These are phyloP conservation scores for Torulaspora pretoriensis DNA, from an alignment of 1,139 yeast genomes.

Conservation along the genomic window DNA sequence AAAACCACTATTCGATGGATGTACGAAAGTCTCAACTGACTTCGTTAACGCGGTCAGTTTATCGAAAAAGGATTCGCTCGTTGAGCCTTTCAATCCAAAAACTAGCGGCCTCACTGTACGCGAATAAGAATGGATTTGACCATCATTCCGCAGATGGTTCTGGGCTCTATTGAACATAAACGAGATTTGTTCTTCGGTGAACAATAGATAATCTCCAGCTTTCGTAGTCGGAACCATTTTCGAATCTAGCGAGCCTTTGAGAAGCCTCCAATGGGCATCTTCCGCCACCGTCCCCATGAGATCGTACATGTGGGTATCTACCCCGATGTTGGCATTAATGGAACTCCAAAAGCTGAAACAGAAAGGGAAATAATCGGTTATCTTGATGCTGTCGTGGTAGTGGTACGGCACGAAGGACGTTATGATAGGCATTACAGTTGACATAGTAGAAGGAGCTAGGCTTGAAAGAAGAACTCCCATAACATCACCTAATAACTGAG, in stretches of 20 bases:
- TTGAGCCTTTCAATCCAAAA: slow-evolving; percentile 57
- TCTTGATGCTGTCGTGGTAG: slow-evolving; percentile 27
- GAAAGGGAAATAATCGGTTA: slow-evolving; percentile 52
- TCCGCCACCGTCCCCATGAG: slow-evolving; percentile 61
- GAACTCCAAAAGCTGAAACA: slow-evolving; percentile 73
- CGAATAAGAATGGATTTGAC: slow-evolving; percentile 51
- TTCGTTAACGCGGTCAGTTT: slow-evolving; percentile 54
- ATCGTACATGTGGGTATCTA: slow-evolving; percentile 65
- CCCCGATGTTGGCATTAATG: slow-evolving; percentile 51
- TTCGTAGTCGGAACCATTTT: slow-evolving; percentile 33
- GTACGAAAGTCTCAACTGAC: slow-evolving; percentile 78
- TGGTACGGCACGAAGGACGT: slow-evolving; percentile 49
- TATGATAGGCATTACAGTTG: slow-evolving; percentile 54
- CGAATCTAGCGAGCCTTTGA: slow-evolving; percentile 20
- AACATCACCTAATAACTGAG: slow-evolving; percentile 32
- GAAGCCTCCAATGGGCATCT: slow-evolving; percentile 39
- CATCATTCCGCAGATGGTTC: slow-evolving; percentile 48
- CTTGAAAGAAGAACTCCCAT: slow-evolving; percentile 38
- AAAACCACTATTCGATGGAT: slow-evolving; percentile 84
- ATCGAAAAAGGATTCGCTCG: slow-evolving; percentile 49
- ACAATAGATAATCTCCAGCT: slow-evolving; percentile 54
- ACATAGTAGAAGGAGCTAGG: slow-evolving; percentile 57
- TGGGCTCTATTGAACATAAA: slow-evolving; percentile 50
- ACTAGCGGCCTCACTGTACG: slow-evolving; percentile 62
- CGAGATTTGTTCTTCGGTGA: slow-evolving; percentile 56